Evolutionary conservation across 2,329 filamentous ascomycete genomes (phyloP).

Genomic region (Magnaporthales sp.): DNA sequence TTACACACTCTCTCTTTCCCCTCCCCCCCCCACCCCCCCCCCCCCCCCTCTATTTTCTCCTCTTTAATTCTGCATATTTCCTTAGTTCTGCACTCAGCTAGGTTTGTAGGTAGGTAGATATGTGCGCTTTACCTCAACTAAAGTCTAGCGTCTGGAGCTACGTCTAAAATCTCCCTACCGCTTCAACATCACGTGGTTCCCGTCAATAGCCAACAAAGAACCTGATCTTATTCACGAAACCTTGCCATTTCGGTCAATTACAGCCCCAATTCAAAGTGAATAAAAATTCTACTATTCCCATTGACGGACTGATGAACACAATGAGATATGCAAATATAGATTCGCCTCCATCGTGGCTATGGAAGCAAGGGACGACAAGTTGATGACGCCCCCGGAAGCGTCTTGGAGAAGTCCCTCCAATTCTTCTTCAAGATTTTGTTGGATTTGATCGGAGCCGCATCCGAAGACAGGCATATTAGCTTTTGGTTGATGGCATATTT

Average conservation of each 20-base stretch:
- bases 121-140: neutral
- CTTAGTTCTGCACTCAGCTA: too few species aligned
- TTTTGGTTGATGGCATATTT: neutral
- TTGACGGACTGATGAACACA: neutral
- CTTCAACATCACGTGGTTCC: neutral
- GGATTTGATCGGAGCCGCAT: neutral
- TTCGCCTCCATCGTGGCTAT: neutral
- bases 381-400: neutral
- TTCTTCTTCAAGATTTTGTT: neutral
- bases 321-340: neutral
- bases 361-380: neutral
- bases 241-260: neutral
- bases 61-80: too few species aligned
- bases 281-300: neutral
- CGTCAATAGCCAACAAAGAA: neutral
- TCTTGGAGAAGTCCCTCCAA: neutral
- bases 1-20: too few species aligned
- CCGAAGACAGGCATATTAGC: neutral
- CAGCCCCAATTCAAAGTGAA: neutral
- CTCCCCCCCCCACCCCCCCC: too few species aligned
- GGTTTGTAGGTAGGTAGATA: too few species aligned
- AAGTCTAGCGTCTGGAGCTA: neutral
- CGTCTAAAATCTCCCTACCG: neutral
- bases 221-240: neutral
- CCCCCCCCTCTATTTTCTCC: too few species aligned